These are phyloP conservation scores for Bifiguratus adelaidae DNA, from an alignment of 192 early-diverging fungal genomes.

Conservation along the genomic window DNA sequence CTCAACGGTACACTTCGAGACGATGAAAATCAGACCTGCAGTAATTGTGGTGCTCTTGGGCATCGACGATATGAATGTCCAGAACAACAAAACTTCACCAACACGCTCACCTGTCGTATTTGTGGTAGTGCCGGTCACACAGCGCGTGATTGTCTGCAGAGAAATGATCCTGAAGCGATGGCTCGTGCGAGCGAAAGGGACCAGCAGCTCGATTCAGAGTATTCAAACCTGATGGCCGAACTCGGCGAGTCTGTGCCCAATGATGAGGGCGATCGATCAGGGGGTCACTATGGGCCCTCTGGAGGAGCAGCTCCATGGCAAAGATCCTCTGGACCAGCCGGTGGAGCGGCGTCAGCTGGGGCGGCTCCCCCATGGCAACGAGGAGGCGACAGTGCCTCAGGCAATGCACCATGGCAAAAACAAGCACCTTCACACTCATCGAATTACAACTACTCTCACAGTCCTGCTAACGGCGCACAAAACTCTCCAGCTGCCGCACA, in stretches of 20 bases:
- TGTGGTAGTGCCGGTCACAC: slow-evolving; percentile 88
- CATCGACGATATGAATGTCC: slow-evolving; percentile 91
- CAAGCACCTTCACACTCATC: no score
- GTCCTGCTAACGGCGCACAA: not conserved
- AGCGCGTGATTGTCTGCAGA: slow-evolving; percentile 83
- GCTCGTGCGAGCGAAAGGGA: slow-evolving; percentile 66
- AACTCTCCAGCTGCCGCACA: slow-evolving; percentile 2
- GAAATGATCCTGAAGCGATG: slow-evolving; percentile 73
- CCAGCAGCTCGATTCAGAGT: slow-evolving; percentile 82
- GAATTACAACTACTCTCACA: not conserved
- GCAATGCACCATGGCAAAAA: not conserved
- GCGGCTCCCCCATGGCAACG: slow-evolving; percentile 21
- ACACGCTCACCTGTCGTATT: slow-evolving; percentile 76
- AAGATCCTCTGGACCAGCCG: not conserved
- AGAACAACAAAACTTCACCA: slow-evolving; percentile 77
- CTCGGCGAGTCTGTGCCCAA: slow-evolving; percentile 53
- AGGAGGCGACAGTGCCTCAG: not conserved
- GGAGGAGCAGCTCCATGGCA: slow-evolving; percentile 3
- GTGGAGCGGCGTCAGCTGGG: not conserved
- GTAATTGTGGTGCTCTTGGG: slow-evolving; percentile 84
- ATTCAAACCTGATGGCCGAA: slow-evolving; percentile 91
- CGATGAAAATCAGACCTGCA: slow-evolving; percentile 89
- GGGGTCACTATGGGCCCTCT: slow-evolving; percentile 14
- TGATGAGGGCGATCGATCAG: slow-evolving; percentile 3
- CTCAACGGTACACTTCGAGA: slow-evolving; percentile 95